Conservation (phyloP, 202 grass and related monocot species). For the Carex sylvatica region DNA sequence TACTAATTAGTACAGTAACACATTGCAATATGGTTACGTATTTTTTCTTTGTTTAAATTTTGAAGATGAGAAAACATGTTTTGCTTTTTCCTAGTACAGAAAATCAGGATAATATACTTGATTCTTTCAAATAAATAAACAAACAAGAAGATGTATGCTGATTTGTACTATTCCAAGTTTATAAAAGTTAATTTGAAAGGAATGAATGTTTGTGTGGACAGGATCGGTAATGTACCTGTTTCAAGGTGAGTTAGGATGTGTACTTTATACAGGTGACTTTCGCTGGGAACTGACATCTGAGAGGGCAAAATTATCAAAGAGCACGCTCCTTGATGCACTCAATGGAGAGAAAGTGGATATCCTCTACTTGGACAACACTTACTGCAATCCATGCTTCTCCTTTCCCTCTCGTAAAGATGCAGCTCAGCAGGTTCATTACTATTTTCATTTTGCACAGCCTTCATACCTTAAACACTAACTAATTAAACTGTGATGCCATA, state of each 20-base stretch:
- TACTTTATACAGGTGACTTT: conserved; percentile 75
- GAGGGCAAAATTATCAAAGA: conserved; percentile 48
- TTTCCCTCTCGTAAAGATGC: conserved; percentile 77
- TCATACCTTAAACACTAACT: background rate
- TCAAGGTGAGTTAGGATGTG: conserved; percentile 66
- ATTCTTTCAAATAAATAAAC: background rate
- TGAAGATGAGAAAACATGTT: background rate
- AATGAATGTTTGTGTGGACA: conserved; percentile 7
- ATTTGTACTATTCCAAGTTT: background rate
- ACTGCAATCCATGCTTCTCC: conserved; percentile 72
- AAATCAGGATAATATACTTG: background rate
- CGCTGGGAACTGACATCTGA: conserved; percentile 64
- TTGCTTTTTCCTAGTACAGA: background rate
- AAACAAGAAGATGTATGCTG: background rate
- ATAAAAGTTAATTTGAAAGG: conserved; percentile 4
- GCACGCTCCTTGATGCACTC: conserved; percentile 56
- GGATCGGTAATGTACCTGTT: conserved; percentile 94
- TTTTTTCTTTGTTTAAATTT: background rate
- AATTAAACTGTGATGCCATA: background rate
- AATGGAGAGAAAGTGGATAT: conserved; percentile 52
- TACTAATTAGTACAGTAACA: no score
- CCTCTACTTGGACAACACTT: conserved; percentile 88
- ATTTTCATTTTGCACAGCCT: background rate
- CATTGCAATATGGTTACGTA: background rate
- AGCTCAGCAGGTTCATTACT: conserved; percentile 47